phyloP scores from a whole-genome alignment of 805 yeast genomes.

The Yarrowia bubula region DNA sequence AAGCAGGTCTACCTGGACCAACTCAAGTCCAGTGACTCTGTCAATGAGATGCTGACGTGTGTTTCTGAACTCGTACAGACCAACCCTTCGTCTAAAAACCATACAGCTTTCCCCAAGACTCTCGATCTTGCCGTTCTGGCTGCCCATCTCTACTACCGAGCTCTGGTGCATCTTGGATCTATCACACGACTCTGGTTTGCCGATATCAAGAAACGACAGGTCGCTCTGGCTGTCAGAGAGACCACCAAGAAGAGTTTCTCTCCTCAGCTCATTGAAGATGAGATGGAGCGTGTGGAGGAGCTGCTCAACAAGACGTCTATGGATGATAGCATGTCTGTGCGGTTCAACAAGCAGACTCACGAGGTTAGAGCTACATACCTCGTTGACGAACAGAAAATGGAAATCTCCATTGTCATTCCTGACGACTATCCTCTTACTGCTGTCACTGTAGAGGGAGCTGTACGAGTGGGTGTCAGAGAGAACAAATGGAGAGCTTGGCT shows the following conservation, averaged over 20 bases:
- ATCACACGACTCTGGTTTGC: constrained; percentile 43
- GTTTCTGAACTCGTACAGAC: constrained; percentile 14
- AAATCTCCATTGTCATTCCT: constrained; percentile 73
- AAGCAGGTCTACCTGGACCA: constrained; percentile 25
- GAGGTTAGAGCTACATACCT: constrained; percentile 72
- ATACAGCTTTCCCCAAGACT: constrained; percentile 44
- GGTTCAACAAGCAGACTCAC: constrained; percentile 56
- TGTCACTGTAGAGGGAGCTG: constrained; percentile 72
- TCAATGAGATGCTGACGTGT: constrained; percentile 11
- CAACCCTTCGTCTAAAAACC: constrained; percentile 34
- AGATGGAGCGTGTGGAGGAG: constrained; percentile 51
- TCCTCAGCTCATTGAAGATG: constrained; percentile 58
- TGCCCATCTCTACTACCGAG: constrained; percentile 52
- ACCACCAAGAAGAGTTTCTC: constrained; percentile 63
- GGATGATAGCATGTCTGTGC: constrained; percentile 50
- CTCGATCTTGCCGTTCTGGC: constrained; percentile 51
- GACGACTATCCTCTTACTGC: constrained; percentile 71
- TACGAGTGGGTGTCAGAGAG: constrained; percentile 84
- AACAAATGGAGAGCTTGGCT: constrained; percentile 95
- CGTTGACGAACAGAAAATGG: constrained; percentile 86
- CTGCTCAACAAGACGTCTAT: constrained; percentile 39
- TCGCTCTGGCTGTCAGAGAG: constrained; percentile 58
- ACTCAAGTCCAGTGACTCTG: constrained; percentile 3
- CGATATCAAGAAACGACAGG: constrained; percentile 63
- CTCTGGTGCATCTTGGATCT: constrained; percentile 48